Evolutionary conservation across 768 basidiomycete species (phyloP).

Genomic region (Lanmaoa rubissima): DNA sequence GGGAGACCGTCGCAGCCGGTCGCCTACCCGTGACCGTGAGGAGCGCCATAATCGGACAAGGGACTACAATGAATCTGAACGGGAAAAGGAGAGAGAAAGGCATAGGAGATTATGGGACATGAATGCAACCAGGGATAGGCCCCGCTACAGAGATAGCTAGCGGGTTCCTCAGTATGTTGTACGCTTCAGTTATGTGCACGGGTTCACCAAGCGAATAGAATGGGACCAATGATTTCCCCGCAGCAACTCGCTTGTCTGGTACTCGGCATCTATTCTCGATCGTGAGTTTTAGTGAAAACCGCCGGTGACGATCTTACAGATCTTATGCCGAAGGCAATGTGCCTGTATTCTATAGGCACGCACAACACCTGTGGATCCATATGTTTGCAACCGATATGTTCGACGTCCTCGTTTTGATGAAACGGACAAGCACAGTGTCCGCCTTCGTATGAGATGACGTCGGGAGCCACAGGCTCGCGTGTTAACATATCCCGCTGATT

Average conservation of each 20-base stretch:
- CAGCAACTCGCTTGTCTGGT: slow-evolving; percentile 1
- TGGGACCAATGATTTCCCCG: not conserved
- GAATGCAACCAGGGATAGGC: slow-evolving; percentile 41
- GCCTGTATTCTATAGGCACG: slow-evolving; percentile 12
- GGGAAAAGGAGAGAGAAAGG: slow-evolving; percentile 35
- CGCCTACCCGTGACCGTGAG: slow-evolving; percentile 25
- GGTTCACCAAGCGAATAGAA: slow-evolving; percentile 8
- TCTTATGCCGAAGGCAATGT: slow-evolving; percentile 19
- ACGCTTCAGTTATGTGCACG: not conserved
- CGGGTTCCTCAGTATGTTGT: slow-evolving; percentile 4
- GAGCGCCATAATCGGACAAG: slow-evolving; percentile 16
- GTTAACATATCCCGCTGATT: slow-evolving; percentile 3
- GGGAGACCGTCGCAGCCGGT: slow-evolving; percentile 31
- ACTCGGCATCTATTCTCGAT: slow-evolving; percentile 7
- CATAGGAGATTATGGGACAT: slow-evolving; percentile 55
- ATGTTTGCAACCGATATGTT: slow-evolving; percentile 12
- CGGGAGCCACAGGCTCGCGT: not conserved
- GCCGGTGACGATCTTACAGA: slow-evolving; percentile 17
- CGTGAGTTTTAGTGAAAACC: slow-evolving; percentile 10
- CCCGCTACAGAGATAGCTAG: slow-evolving; percentile 24
- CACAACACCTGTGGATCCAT: slow-evolving; percentile 10
- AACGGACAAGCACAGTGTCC: not conserved
- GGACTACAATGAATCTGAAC: slow-evolving; percentile 30
- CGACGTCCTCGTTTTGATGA: slow-evolving; percentile 24
- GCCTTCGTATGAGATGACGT: slow-evolving; percentile 2